Evolutionary conservation across 2,329 filamentous ascomycete species (phyloP), one percentile per base, ranked within the genome.

Genomic region (Lachnellula occidentalis): DNA sequence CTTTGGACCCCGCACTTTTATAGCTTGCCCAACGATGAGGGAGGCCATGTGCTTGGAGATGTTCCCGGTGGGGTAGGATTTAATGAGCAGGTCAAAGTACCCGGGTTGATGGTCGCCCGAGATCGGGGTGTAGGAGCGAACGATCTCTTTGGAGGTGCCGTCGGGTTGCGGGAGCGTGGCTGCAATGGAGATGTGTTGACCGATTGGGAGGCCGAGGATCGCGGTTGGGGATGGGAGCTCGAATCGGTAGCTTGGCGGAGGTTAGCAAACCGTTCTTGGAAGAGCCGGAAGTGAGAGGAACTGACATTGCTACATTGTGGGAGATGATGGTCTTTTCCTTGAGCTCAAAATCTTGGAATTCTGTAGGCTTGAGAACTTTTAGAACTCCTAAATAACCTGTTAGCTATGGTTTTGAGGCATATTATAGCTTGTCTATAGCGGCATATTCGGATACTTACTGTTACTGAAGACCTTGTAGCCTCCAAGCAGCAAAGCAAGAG

Each of bases 121-220:
- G 72, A 95, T 90, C 56, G 91, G 91, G 11, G 91, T 96, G 78
- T 96, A 96, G 21, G 90, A 95, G 68, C 91, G 88, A 52, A 95
- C 85, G 61, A 95, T 86, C 69, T 95, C 88, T 76, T 94, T 92
- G 63, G 78, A 78, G 66, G 80, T 79, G 69, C 90, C 90, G 66
- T 89, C 84, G 27, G 64, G 59, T 67, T 86, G 82, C 43, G 73
- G 66, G 58, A 91, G 82, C 54, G 81, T 83, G 53, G 91, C 92
- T 64, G 88, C 90, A 70, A 99, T 90, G 59, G 92, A 96, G 75
- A 99, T 96, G 79, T 99, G 94, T 78, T 99, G 94, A 70, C 94
- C 94, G 76, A 97, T 97, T 63, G 94, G 92, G 43, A 97, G 88
- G 69, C 94, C 94, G 67, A 97, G 89, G 71, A 96, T 90, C 64